phyloP scores from a whole-genome alignment of 2,329 filamentous ascomycete genomes.

The Diaporthe sp. region DNA sequence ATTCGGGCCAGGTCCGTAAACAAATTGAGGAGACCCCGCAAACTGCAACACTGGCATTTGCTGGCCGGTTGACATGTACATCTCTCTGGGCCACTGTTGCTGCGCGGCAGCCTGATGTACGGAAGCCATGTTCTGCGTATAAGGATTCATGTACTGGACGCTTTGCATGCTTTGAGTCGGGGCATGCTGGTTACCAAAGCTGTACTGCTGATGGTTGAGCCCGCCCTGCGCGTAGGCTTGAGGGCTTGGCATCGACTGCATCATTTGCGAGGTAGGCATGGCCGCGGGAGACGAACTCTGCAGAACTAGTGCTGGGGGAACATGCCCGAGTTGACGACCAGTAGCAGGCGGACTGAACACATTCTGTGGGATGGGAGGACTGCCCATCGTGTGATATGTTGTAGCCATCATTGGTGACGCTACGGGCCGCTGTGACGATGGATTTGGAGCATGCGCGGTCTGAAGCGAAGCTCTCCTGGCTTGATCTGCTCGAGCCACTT shows the following conservation, averaged over 20 bases:
- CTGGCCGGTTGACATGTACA: background rate
- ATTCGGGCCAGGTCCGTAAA: background rate
- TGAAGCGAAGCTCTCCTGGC: constrained; percentile 13
- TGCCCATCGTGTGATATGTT: constrained; percentile 2
- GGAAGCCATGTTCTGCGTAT: constrained; percentile 4
- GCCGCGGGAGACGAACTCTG: constrained; percentile 1
- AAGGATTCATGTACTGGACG: constrained; percentile 2
- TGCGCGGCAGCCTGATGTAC: constrained; percentile 5
- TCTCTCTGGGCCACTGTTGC: constrained; percentile 7
- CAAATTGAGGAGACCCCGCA: background rate
- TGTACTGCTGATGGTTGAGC: constrained; percentile 17
- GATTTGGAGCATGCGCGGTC: background rate
- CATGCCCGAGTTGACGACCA: background rate
- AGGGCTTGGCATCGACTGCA: constrained; percentile 22
- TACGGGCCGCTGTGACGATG: constrained; percentile 13
- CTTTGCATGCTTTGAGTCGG: constrained; percentile 18
- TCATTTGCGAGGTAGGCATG: constrained; percentile 4
- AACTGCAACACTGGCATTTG: background rate
- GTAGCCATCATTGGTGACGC: constrained; percentile 1
- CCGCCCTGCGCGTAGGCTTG: constrained; percentile 10
- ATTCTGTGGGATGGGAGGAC: background rate
- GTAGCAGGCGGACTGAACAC: background rate
- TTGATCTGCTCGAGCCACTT: background rate
- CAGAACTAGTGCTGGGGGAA: constrained; percentile 2
- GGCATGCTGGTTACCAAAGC: background rate